Evolutionary conservation across 768 basidiomycete species (phyloP), one percentile per base, ranked within the genome.

Genomic region (Austroboletus festivus): DNA sequence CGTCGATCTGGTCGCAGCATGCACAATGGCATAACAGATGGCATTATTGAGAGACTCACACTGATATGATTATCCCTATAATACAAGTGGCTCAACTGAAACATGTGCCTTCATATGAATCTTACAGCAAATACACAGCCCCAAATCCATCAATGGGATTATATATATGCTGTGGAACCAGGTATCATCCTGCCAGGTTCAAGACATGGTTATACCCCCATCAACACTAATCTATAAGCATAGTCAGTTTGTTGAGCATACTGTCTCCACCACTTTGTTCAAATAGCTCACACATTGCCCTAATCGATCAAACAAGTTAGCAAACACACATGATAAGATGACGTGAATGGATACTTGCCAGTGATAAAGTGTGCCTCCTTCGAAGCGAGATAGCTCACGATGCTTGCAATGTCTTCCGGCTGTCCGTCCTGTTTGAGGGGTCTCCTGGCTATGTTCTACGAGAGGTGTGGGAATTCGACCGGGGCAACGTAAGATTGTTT

Each of bases 331-430:
- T 19, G 34, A n/a, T n/a, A 28, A 26, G 24, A 6, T 28, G n/a
- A n/a, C 9, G 3, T n/a, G 3, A 20, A 40, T 10, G 3, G 38
- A 45, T 35, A 30, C 60, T 51, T 33, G 54, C 71, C 71, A 8
- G 70, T 73, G 12, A 73, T 57, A 46, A 69, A 69, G 15, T 64
- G 59, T 5, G 71, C 61, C n/a, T 64, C 68, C 19, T 68, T 62
- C 9, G 70, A 71, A 5, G 62, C 69, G 15, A 73, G 56, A 44
- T 62, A 73, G 9, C 71, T 71, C 0, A 72, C 69, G 5, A 67
- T n/a, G 9, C 57, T 55, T 21, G 72, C 70, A 10, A 72, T 46
- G 31, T 70, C 70, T 30, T 70, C 64, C 4, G 69, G 64, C 35
- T 66, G 52, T 22, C 62, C 68, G 0, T 42, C 31, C 5, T 46